Conservation (phyloP, 371 early-diverging fungal species). For the Dentiscutata heterogama region DNA sequence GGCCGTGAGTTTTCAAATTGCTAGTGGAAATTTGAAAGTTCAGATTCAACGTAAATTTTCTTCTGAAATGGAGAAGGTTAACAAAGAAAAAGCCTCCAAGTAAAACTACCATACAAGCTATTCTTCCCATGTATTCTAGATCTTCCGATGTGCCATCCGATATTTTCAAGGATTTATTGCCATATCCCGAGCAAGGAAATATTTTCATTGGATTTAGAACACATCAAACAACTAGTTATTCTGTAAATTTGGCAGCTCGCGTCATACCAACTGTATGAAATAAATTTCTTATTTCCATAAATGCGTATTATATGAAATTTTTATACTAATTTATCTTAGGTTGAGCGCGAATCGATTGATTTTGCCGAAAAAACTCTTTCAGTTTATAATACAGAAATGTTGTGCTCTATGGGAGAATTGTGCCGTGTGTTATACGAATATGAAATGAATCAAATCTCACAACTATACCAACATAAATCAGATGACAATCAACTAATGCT, state of each 20-base stretch:
- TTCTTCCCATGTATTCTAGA: constrained; percentile 75
- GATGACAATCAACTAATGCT: constrained; percentile 49
- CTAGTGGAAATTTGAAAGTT: constrained; percentile 68
- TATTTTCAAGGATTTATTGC: constrained; percentile 78
- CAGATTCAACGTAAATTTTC: constrained; percentile 63
- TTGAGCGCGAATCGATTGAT: constrained; percentile 91
- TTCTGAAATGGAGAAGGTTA: constrained; percentile 87
- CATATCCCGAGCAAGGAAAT: constrained; percentile 82
- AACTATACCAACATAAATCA: constrained; percentile 53
- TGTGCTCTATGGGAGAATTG: constrained; percentile 78
- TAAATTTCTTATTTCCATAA: too few relatives aligned
- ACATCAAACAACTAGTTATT: constrained; percentile 92
- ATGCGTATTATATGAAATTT: too few relatives aligned
- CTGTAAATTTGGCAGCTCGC: constrained; percentile 83
- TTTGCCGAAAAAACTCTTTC: constrained; percentile 89
- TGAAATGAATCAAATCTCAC: constrained; percentile 70
- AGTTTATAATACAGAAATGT: constrained; percentile 86
- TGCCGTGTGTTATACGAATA: constrained; percentile 81
- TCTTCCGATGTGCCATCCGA: constrained; percentile 41
- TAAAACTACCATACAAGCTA: constrained; percentile 73
- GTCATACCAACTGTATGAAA: constrained; percentile 79
- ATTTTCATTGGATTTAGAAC: constrained; percentile 93
- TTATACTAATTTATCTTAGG: constrained; percentile 44
- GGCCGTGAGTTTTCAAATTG: constrained; percentile 77
- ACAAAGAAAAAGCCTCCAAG: constrained; percentile 91